Evolutionary conservation across 2,329 filamentous ascomycete genomes (phyloP), one percentile per base, ranked within the genome.

Genomic region (Pseudogymnoascus sp.): DNA sequence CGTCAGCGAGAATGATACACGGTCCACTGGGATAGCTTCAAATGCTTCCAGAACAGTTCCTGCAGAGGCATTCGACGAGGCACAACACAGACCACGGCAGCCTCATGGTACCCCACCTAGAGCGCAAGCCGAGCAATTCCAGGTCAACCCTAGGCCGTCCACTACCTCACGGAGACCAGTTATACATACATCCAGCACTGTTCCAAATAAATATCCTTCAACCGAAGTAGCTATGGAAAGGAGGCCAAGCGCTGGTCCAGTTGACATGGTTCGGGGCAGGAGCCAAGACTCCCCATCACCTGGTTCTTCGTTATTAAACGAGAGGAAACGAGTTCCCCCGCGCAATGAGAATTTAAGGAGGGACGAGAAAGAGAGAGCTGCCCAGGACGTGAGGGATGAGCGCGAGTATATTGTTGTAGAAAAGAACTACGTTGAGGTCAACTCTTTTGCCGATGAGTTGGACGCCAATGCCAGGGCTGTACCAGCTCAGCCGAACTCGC

Each of bases 351-450:
- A 35, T 50, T 7, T n/a, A 8, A 59, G 28, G 33, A 76, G 87
- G 89, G 70, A 84, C 80, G 72, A 84, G 60, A 79, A 80, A 42
- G 86, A 89, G 67, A 81, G 82, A 53, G 89, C 88, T 3, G 91
- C 90, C 2, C 90, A 96, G 70, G 93, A 97, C 67, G 86, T 95
- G 59, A 90, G 90, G 1, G 89, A 96, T 69, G 92, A 96, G 73
- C 86, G 93, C 67, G 94, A 97, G 68, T 99, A 97, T 70, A 93
- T 99, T 18, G 82, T 97, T 25, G 91, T 99, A 11, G 94, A 99
- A 77, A 96, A 97, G 78, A 87, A 89, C 67, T 89, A 92, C 18
- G 92, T 99, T 10, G 93, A 97, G 74, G 93, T 99, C 60, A 97
- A 99, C 74, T 94, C 94, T 2, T 89, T 99, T 70, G 94, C 94